Conservation (phyloP, 257 asterid genomes). For the Ajuga chamaepitys region DNA sequence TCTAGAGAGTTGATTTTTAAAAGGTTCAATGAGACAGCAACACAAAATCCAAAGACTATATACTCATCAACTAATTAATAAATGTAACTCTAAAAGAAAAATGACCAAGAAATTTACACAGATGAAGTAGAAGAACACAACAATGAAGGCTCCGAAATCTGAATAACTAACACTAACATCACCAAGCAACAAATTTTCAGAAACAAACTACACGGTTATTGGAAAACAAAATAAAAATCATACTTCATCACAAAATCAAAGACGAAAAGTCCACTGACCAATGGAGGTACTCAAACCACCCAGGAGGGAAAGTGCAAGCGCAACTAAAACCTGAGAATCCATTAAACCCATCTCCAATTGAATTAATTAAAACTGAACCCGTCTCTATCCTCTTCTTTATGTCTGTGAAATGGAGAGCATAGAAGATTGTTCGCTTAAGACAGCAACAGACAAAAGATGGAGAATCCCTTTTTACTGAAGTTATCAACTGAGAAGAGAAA, state of each 20-base stretch:
- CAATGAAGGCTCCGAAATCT: neutral
- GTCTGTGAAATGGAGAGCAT: neutral
- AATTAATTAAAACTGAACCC: neutral
- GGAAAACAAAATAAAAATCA: constrained; percentile 1
- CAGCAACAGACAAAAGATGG: neutral
- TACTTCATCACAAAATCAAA: no score
- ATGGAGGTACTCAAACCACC: constrained; percentile 91
- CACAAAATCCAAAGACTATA: neutral
- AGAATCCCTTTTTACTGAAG: neutral
- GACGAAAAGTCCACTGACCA: constrained; percentile 38
- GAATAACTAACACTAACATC: neutral
- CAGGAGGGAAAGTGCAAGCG: constrained; percentile 75
- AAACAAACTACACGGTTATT: neutral
- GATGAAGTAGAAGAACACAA: neutral
- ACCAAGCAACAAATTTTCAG: neutral
- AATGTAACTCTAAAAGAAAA: neutral
- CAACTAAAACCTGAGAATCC: constrained; percentile 90
- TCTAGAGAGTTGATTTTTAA: neutral
- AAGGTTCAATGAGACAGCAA: neutral
- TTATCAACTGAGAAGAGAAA: constrained; percentile 1
- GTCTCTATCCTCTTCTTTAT: neutral
- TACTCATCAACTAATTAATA: neutral
- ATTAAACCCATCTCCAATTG: constrained; percentile 34
- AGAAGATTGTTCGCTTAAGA: neutral
- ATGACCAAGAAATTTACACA: neutral